Evolutionary conservation across 305 asterid genomes (phyloP).

Genomic region (Vinca major): DNA sequence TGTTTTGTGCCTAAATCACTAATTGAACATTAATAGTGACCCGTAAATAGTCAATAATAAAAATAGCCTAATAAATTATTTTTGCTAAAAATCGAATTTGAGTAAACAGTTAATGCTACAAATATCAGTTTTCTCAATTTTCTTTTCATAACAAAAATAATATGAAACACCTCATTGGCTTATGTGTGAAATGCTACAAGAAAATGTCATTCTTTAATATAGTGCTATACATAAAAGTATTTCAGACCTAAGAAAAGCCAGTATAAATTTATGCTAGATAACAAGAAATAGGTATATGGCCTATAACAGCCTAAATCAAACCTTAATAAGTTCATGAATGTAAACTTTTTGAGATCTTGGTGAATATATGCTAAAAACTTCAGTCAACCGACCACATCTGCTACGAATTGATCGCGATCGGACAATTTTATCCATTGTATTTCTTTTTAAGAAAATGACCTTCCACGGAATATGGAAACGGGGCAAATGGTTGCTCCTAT

Average conservation of each 20-base stretch:
- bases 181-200: background rate
- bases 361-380: constrained; percentile 5
- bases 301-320: background rate
- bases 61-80: no score
- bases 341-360: constrained; percentile 5
- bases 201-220: background rate
- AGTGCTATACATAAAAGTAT: background rate
- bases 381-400: constrained; percentile 1
- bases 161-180: background rate
- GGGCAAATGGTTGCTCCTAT: background rate
- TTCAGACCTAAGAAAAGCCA: background rate
- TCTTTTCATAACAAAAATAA: background rate
- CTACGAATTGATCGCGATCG: background rate
- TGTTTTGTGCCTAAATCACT: no score
- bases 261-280: background rate
- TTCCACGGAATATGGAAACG: background rate
- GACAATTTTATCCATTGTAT: background rate
- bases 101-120: no score
- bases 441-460: background rate
- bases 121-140: background rate
- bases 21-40: no score
- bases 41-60: no score
- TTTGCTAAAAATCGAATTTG: no score
- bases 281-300: constrained; percentile 7
- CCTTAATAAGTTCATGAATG: background rate